Evolutionary conservation across 2,329 filamentous ascomycete species (phyloP), one percentile per base, ranked within the genome.

Genomic region (Pleomassaria siparia): DNA sequence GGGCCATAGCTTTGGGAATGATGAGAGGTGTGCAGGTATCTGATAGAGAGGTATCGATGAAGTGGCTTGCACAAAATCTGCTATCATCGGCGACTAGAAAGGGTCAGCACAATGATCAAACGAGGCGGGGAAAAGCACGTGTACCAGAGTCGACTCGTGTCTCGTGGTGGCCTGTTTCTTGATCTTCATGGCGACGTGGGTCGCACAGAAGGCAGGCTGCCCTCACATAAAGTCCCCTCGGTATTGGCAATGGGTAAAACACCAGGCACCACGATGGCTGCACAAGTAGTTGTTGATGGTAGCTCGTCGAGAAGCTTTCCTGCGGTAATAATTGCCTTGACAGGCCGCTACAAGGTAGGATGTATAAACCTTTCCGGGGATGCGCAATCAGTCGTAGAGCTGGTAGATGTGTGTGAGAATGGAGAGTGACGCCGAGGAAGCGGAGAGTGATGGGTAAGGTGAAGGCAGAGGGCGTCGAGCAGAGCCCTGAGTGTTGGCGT

Each of bases 1-100:
- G 2, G 91, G 91, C 94, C 94, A 99, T 80, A 86, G 80, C 55
- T 86, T 85, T 49, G 92, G 91, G 68, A 97, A 97, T 46, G 81
- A 82, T 60, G 80, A 79, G 56, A 99, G 86, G 58, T 87, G 83
- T 60, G 82, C 76, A 58, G 90, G 89, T 57, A 99, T 80, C 67
- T 88, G 82, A 62, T 87, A 85, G 62, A 96, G 76, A 40, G 90
- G 82, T 56, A 82, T 78, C 48, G 80, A 80, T 57, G 84, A 84
- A 41, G 88, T 85, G 58, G 80, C 79, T 62, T 85, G 78, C 63
- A 96, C 86, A 67, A 91, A 97, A 44, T 87, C 80, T 71, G 86
- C 82, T 56, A 97, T 81, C 79, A 88, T 95, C 58, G 90, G 87
- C 71, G 94, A 96, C 89, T 96, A 71, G 49, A 32, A 12, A 9